Conservation (phyloP, 176 grass and related monocot genomes). For the Otatea glauca region DNA sequence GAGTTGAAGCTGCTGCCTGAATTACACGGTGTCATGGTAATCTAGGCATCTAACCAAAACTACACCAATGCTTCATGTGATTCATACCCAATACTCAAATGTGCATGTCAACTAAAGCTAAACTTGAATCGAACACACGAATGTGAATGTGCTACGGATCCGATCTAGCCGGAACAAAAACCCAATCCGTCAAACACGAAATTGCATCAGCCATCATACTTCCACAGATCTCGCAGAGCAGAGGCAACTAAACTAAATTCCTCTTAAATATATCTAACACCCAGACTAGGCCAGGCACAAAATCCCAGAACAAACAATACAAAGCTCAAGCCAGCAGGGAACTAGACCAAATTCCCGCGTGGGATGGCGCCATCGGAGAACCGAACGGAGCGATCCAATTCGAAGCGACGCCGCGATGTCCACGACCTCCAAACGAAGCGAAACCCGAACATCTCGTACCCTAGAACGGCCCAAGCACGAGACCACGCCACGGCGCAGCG, state of each 20-base stretch:
- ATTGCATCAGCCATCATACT: neutral
- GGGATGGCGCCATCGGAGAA: neutral
- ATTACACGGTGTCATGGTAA: neutral
- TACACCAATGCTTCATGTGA: neutral
- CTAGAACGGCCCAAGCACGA: neutral
- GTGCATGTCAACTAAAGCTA: neutral
- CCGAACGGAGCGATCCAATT: slow-evolving; percentile 1
- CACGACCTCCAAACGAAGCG: slow-evolving; percentile 11
- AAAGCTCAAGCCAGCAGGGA: neutral
- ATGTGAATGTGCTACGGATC: neutral
- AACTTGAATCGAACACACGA: neutral
- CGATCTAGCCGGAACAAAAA: neutral
- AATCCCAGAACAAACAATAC: neutral
- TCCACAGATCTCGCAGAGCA: neutral
- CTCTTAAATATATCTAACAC: slow-evolving; percentile 2
- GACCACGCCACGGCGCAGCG: neutral
- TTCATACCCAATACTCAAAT: neutral
- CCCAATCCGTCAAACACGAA: neutral
- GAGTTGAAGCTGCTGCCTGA: neutral
- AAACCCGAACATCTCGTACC: neutral
- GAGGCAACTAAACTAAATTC: neutral
- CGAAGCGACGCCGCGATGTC: slow-evolving; percentile 13
- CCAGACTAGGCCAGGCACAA: neutral
- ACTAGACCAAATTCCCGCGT: neutral
- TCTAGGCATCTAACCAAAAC: neutral